phyloP scores from a whole-genome alignment of 306 rosid species.

The Luffa acutangula region DNA sequence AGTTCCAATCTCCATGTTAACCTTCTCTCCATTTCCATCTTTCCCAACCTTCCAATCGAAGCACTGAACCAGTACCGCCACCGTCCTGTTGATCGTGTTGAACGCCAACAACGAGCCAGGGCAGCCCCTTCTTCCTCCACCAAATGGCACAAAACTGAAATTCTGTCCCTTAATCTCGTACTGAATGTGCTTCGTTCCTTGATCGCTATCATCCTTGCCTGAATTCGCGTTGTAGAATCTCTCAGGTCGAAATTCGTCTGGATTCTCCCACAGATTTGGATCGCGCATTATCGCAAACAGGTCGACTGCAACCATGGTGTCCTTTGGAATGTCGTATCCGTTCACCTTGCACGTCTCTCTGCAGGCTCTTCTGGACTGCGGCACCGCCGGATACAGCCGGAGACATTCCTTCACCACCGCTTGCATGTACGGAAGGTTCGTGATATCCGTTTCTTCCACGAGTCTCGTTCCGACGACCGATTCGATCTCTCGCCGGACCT shows the following conservation, averaged over 20 bases:
- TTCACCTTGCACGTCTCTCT: slow-evolving; percentile 28
- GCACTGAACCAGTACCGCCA: slow-evolving; percentile 46
- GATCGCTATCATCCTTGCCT: slow-evolving; percentile 6
- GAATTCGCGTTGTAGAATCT: slow-evolving; percentile 22
- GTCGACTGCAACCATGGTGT: slow-evolving; percentile 31
- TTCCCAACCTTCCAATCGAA: slow-evolving; percentile 41
- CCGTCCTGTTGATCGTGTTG: slow-evolving; percentile 15
- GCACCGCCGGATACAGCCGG: slow-evolving; percentile 32
- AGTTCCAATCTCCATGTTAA: slow-evolving; percentile 32
- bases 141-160: slow-evolving; percentile 36
- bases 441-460: slow-evolving; percentile 30
- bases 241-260: slow-evolving; percentile 29
- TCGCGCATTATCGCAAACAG: slow-evolving; percentile 47
- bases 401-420: slow-evolving; percentile 39
- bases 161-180: slow-evolving; percentile 9
- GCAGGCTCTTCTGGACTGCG: slow-evolving; percentile 27
- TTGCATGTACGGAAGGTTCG: slow-evolving; percentile 29
- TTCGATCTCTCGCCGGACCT: slow-evolving; percentile 30
- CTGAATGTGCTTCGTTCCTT: neutral
- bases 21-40: slow-evolving; percentile 25
- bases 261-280: slow-evolving; percentile 27
- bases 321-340: slow-evolving; percentile 28
- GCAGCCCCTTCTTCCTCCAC: slow-evolving; percentile 39
- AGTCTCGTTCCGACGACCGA: slow-evolving; percentile 21
- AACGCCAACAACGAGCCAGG: slow-evolving; percentile 35